Evolutionary conservation across 495 filamentous ascomycete genomes (phyloP), one percentile per base, ranked within the genome.

Genomic region (Hypoxylon lenormandii): DNA sequence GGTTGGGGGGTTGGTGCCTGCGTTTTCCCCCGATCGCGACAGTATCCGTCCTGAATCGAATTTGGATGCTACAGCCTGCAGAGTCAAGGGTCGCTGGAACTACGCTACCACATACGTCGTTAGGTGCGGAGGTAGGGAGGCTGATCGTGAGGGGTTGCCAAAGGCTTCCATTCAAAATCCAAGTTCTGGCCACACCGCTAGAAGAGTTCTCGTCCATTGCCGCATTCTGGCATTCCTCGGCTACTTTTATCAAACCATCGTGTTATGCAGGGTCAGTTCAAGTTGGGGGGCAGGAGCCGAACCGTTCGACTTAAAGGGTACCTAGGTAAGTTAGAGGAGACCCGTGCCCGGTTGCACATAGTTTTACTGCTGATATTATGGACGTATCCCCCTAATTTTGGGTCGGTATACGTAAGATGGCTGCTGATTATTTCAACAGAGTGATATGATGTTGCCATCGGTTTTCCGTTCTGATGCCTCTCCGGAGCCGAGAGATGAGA

Each of bases 101-200:
- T 42, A 42, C 38, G 50, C 48, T 71, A 71, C 68, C 50, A 57
- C 55, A 52, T 61, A 64, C 52, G 46, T 52, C 43, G 48, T 47
- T 33, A 61, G 40, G 50, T 71, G 68, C 68, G 68, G 68, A 71
- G 40, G 50, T 71, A 62, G 62, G 68, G 68, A 71, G 68, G 62
- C 62, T 46, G 56, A 63, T 66, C 52, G 62, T 66, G 68, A 71
- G 62, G 68, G 68, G 68, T 57, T 43, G 57, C 13, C 6, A 47
- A 48, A 46, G 36, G 33, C 58, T 62, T 53, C 62, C 62, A 66
- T 62, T 59, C 37, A 63, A 45, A 65, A 66, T 58, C 52, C 51
- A 43, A 59, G 51, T 18, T 23, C 40, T 71, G 40, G 53, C 49
- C 68, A 71, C 68, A 71, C 68, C 68, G 68, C 68, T 63, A 71